Conservation (phyloP, 805 yeast genomes). For the Spathaspora sp. region DNA sequence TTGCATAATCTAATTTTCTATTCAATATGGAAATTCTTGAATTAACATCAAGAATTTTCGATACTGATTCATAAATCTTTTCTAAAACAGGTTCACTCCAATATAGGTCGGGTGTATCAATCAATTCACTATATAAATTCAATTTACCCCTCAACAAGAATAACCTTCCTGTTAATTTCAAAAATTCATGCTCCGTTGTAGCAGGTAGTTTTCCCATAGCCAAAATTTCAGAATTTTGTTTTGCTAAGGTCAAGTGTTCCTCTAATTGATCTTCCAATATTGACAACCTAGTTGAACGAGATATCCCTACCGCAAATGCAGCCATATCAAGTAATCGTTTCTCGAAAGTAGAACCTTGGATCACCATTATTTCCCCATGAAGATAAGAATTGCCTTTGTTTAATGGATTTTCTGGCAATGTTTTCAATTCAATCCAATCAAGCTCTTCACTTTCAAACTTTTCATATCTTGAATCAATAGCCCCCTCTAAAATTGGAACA, state of each 20-base stretch:
- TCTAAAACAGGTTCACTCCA: slow-evolving; percentile 92
- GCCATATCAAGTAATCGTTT: slow-evolving; percentile 68
- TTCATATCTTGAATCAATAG: slow-evolving; percentile 23
- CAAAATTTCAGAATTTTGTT: slow-evolving; percentile 59
- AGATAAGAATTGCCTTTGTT: slow-evolving; percentile 36
- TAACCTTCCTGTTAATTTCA: slow-evolving; percentile 69
- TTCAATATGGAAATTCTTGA: slow-evolving; percentile 79
- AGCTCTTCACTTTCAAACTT: slow-evolving; percentile 76
- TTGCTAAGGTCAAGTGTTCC: slow-evolving; percentile 58
- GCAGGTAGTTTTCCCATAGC: slow-evolving; percentile 53
- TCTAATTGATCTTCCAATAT: slow-evolving; percentile 74
- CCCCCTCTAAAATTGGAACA: slow-evolving; percentile 48
- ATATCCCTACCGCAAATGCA: slow-evolving; percentile 84
- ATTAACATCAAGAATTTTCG: slow-evolving; percentile 67
- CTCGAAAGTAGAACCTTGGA: slow-evolving; percentile 48
- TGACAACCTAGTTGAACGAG: slow-evolving; percentile 83
- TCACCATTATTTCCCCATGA: slow-evolving; percentile 67
- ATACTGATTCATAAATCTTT: slow-evolving; percentile 65
- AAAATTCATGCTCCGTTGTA: slow-evolving; percentile 54
- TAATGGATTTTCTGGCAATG: slow-evolving; percentile 17
- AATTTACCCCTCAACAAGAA: slow-evolving; percentile 76
- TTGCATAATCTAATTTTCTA: slow-evolving; percentile 82
- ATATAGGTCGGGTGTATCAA: slow-evolving; percentile 88
- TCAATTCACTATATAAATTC: slow-evolving; percentile 81
- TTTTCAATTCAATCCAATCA: slow-evolving; percentile 60